Evolutionary conservation across 331 rosid species (phyloP), one percentile per base, ranked within the genome.

Genomic region (Pyrus hybrid): DNA sequence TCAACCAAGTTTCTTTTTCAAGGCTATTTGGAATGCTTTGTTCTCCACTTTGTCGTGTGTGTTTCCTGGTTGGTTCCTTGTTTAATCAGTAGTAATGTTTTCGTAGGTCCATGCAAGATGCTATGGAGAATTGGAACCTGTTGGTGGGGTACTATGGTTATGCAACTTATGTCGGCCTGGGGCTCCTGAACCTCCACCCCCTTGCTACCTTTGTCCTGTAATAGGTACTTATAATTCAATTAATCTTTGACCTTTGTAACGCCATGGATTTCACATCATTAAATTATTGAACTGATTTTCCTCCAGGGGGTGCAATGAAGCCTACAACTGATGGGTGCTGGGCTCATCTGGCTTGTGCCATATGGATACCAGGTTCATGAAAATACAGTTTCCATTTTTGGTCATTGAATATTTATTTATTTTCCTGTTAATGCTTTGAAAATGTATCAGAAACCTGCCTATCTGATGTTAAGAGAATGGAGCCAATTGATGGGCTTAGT

Each of bases 321-420:
- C 97, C 97, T 79, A 92, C 99, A 70, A 92, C 93, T 64, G 97
- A 94, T 89, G 99, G 96, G 43, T 89, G 96, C 60, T 94, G 99
- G 99, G 97, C 97, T 82, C 99, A 94, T 86, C 83, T 94, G 79
- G 97, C 99, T 69, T 94, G 99, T 87, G 99, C 99, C 63, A 94
- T 94, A 89, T 94, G 99, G 99, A 94, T 94, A 85, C 99, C 99
- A 75, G 99, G 99, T 94, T 75, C 11, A 91, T 86, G 71, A 82
- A 67, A 76, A 21, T 51, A 69, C 80, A 51, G 54, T 76, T 76
- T 57, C 28, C 51, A 23, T 77, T 76, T 30, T 63, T 66, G 77
- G 71, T 67, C 28, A 69, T 66, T 21, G 45, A 28, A 43, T 73
- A 29, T 65, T 68, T 45, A 51, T 65, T 33, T 74, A 63, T 62